These are phyloP conservation scores for Botrytis galanthina DNA, from an alignment of 2,329 filamentous ascomycete genomes.

Conservation along the genomic window DNA sequence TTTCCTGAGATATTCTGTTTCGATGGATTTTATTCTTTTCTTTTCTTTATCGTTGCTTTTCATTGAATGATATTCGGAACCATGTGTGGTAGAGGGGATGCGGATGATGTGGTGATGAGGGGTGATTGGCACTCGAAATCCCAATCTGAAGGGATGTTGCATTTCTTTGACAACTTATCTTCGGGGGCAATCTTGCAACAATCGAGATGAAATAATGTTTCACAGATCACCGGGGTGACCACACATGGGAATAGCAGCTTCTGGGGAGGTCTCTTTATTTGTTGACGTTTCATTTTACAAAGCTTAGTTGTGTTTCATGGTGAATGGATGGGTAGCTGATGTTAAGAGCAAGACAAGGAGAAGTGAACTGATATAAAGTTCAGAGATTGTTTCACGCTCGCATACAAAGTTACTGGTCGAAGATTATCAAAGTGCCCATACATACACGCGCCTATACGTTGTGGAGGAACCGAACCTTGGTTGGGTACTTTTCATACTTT, in stretches of 20 bases:
- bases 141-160: conserved; percentile 12
- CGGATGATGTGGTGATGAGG: conserved; percentile 12
- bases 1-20: conserved; percentile 13
- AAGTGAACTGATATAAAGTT: background rate
- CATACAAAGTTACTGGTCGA: background rate
- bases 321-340: background rate
- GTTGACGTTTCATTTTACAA: conserved; percentile 10
- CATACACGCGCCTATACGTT: background rate
- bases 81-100: background rate
- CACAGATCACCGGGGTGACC: conserved; percentile 19
- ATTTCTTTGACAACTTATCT: conserved; percentile 19
- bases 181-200: conserved; percentile 15
- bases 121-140: background rate
- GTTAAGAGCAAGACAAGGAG: conserved; percentile 5
- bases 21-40: background rate
- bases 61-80: conserved; percentile 8
- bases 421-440: background rate
- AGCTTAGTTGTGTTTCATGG: conserved; percentile 11
- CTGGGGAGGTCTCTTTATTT: conserved; percentile 37
- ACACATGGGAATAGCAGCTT: conserved; percentile 35
- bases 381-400: conserved; percentile 4
- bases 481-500: background rate
- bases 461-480: background rate
- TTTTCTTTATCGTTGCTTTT: conserved; percentile 13
- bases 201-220: conserved; percentile 18